Evolutionary conservation across 2,329 filamentous ascomycete genomes (phyloP).

Genomic region (Pseudogymnoascus sp.): DNA sequence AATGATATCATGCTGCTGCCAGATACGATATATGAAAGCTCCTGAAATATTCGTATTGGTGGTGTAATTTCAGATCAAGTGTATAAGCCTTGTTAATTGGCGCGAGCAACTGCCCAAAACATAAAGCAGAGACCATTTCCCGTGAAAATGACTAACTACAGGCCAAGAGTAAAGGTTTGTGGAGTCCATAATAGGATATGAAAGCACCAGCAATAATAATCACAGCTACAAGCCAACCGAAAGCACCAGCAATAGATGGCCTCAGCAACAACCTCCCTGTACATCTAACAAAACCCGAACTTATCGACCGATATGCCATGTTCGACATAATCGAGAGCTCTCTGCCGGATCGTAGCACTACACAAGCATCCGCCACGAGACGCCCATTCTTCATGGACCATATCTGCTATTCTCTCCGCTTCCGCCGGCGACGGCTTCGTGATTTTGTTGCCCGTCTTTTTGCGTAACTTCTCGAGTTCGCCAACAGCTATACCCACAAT

Average conservation of each 20-base stretch:
- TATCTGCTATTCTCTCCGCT: fast-evolving
- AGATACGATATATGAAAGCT: not conserved
- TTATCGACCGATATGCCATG: not conserved
- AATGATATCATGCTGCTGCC: not conserved
- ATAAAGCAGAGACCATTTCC: not conserved
- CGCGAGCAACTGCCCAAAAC: not conserved
- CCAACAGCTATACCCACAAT: not conserved
- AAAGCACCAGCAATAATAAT: not conserved
- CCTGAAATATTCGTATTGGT: not conserved
- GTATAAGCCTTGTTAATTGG: not conserved
- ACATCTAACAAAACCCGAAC: not conserved
- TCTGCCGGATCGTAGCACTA: not conserved
- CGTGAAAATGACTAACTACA: not conserved
- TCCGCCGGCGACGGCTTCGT: not conserved
- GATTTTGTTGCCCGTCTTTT: not conserved
- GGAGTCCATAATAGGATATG: not conserved
- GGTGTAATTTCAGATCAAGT: not conserved
- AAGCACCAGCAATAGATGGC: not conserved
- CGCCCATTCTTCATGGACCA: not conserved
- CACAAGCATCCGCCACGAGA: not conserved
- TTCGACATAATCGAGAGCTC: not conserved
- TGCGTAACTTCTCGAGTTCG: not conserved
- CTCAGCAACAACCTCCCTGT: not conserved
- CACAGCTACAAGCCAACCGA: not conserved
- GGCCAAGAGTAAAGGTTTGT: not conserved